These are phyloP conservation scores for Starmera caribaea DNA, from an alignment of 805 yeast species.

Conservation along the genomic window DNA sequence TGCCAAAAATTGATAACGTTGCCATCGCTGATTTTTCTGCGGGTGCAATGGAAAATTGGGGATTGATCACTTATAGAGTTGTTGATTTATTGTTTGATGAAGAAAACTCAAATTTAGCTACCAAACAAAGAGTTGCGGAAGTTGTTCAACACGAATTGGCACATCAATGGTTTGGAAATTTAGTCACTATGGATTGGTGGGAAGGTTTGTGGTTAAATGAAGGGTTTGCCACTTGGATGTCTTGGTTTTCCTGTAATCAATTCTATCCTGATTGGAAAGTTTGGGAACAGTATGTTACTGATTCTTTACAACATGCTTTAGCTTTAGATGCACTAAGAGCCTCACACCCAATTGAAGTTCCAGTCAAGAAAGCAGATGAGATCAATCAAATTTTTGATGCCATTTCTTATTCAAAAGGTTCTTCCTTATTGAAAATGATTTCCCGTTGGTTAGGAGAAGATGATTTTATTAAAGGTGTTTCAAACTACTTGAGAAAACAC, in stretches of 20 bases:
- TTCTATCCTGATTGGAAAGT: conserved; percentile 82
- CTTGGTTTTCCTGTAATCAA: conserved; percentile 73
- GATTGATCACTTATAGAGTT: conserved; percentile 70
- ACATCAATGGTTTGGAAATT: conserved; percentile 87
- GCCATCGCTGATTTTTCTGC: conserved; percentile 80
- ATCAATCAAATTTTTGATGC: conserved; percentile 82
- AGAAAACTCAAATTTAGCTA: conserved; percentile 49
- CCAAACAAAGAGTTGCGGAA: conserved; percentile 71
- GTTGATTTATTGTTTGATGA: conserved; percentile 69
- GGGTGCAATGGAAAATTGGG: conserved; percentile 89
- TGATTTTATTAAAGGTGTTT: conserved; percentile 67
- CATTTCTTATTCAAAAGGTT: conserved; percentile 75
- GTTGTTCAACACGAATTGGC: conserved; percentile 86
- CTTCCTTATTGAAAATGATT: conserved; percentile 71
- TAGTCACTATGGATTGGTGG: conserved; percentile 92
- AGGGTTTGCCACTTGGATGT: conserved; percentile 89
- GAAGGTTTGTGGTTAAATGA: conserved; percentile 84
- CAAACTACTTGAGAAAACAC: conserved; percentile 66
- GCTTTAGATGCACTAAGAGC: conserved; percentile 70
- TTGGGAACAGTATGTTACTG: conserved; percentile 76
- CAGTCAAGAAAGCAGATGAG: conserved; percentile 68
- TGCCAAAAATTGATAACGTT: conserved; percentile 75
- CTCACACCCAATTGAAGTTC: conserved; percentile 81
- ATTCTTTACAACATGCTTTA: conserved; percentile 66
- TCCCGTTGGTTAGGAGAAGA: conserved; percentile 75